A percentile compares a stretch with the other conserved stretches of the same genome.
Conservation (phyloP, 2,329 filamentous ascomycete genomes). For the Microascus cirrosus region DNA sequence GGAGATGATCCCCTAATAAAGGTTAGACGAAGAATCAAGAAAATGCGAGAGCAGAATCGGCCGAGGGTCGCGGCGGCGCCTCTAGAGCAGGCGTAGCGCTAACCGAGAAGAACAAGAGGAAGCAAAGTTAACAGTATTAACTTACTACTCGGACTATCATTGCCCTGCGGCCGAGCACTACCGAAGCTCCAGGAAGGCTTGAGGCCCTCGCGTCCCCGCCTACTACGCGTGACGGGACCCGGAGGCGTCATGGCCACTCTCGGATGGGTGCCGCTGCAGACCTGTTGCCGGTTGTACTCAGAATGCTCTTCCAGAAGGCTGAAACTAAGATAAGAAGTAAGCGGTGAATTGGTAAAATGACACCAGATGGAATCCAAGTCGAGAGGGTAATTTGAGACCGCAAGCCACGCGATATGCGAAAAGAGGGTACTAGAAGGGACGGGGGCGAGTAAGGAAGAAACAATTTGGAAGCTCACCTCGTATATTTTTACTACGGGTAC, state of each 20-base stretch:
- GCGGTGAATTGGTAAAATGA: too few relatives aligned
- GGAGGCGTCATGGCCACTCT: neutral
- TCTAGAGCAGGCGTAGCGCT: neutral
- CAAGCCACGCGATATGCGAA: too few relatives aligned
- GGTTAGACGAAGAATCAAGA: neutral
- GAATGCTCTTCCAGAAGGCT: too few relatives aligned
- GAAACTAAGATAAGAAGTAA: too few relatives aligned
- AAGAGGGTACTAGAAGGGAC: too few relatives aligned
- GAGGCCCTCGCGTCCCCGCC: neutral
- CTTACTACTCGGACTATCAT: neutral
- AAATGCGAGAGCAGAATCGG: neutral
- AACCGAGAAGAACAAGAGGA: neutral
- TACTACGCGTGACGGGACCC: neutral
- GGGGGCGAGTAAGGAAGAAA: too few relatives aligned
- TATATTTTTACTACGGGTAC: too few relatives aligned
- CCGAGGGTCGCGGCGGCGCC: neutral
- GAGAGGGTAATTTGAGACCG: too few relatives aligned
- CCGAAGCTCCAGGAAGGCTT: neutral
- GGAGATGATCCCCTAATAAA: neutral
- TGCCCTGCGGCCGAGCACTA: neutral
- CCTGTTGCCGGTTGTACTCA: too few relatives aligned
- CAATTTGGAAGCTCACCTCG: too few relatives aligned
- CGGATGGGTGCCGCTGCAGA: neutral
- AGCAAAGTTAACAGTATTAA: neutral
- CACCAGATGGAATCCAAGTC: too few relatives aligned